Evolutionary conservation across 1,284 basidiomycete genomes (phyloP), one percentile per base, ranked within the genome.

Genomic region (Puccinia triticina): DNA sequence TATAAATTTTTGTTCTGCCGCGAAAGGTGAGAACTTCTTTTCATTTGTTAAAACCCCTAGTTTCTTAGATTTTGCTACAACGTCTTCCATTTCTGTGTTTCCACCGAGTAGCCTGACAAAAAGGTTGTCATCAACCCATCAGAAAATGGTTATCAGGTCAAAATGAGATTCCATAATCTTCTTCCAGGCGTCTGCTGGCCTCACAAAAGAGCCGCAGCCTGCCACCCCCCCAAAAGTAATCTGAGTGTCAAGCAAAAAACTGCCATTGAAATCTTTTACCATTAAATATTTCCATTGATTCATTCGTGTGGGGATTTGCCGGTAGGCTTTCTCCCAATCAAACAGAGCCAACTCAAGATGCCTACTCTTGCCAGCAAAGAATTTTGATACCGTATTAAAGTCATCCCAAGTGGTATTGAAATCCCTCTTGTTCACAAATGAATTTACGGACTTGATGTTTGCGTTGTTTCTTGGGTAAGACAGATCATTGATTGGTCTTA

Each of bases 111-210:
- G 2, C 40, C 16, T 10, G 2, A n/a, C 23, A 23, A 32, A 69
- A 3, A 34, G 32, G 14, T 69, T 69, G 16, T 59, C 26, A 16
- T 50, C 12, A 7, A 59, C 73, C 73, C 73, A 75, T 14, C 46
- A n/a, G 23, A 73, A 73, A 14, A 73, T 40, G 8, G 11, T 55
- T 48, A 40, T 37, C 7, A 73, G 7, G 2, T 73, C 29, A 21
- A 73, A 73, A n/a, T 73, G 32, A 7, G 18, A 18, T 12, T 43
- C 26, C 71, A 73, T 73, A 11, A 73, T 48, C 26, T 14, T 2
- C 50, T 73, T 73, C 71, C 71, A 73, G 0, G 71, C 71, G 14
- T 73, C 71, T 8, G 71, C 71, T 50, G 71, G 71, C 12, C 67
- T 71, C 0, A 34, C 67, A 23, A 71, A 71, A 2, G 26, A 67